phyloP scores from a whole-genome alignment of 306 rosid species.

The Trifolium subterraneum region DNA sequence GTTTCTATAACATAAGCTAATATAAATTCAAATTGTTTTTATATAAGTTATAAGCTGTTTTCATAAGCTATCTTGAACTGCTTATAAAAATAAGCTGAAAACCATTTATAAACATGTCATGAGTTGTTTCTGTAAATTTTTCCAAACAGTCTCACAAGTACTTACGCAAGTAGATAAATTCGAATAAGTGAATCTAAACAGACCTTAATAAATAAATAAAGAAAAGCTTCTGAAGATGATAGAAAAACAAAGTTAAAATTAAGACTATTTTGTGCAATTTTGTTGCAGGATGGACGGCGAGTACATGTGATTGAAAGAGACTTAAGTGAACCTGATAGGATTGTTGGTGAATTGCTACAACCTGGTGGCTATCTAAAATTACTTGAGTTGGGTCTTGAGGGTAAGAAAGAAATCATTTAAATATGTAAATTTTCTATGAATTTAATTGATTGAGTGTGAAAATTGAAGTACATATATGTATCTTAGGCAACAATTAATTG shows the following conservation, averaged over 20 bases:
- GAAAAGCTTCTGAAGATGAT: not conserved
- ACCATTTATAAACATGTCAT: too few relatives aligned
- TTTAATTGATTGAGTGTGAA: too few relatives aligned
- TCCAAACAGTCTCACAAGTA: not conserved
- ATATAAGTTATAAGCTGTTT: not conserved
- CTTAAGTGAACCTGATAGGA: conserved; percentile 80
- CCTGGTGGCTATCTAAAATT: conserved; percentile 90
- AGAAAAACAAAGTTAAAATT: not conserved
- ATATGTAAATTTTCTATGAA: not conserved
- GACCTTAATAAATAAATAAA: not conserved
- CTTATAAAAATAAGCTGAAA: not conserved
- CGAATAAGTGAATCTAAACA: too few relatives aligned
- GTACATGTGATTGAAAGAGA: conserved; percentile 70
- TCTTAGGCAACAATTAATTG: too few relatives aligned
- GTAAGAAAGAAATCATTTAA: conserved; percentile 49
- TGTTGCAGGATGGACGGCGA: conserved; percentile 60
- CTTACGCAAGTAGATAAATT: too few relatives aligned
- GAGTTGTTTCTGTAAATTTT: too few relatives aligned
- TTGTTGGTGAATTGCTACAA: conserved; percentile 87
- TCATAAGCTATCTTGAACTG: not conserved
- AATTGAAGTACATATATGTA: too few relatives aligned
- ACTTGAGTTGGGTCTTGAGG: conserved; percentile 77
- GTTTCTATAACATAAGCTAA: not conserved
- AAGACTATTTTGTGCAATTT: conserved; percentile 8
- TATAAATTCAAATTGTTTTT: too few relatives aligned